phyloP scores from a whole-genome alignment of 805 yeast genomes.

The Yarrowia sp. region DNA sequence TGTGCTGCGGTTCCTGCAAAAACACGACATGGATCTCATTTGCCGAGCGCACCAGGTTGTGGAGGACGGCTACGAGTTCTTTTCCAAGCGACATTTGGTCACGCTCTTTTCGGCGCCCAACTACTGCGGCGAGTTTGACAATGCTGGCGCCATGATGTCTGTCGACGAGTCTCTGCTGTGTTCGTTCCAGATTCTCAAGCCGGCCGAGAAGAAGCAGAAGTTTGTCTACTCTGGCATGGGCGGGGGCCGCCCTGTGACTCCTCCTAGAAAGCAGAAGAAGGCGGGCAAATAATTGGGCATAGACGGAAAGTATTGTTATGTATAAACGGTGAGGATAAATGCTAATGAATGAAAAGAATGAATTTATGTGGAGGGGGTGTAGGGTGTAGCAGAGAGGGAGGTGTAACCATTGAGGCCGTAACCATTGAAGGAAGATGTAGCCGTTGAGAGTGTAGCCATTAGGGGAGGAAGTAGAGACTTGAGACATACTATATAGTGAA shows the following conservation, averaged over 20 bases:
- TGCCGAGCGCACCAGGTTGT: slow-evolving; percentile 99
- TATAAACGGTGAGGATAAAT: slow-evolving; percentile 22
- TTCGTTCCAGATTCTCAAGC: slow-evolving; percentile 88
- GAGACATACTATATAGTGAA: too few relatives aligned
- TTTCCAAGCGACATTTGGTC: slow-evolving; percentile 91
- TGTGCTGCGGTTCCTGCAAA: slow-evolving; percentile 90
- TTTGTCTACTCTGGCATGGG: slow-evolving; percentile 42
- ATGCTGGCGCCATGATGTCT: slow-evolving; percentile 99
- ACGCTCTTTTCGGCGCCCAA: slow-evolving; percentile 96
- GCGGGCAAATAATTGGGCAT: slow-evolving; percentile 24
- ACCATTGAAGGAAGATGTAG: too few relatives aligned
- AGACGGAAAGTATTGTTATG: slow-evolving; percentile 22
- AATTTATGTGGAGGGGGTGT: too few relatives aligned
- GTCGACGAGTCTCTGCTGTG: slow-evolving; percentile 95
- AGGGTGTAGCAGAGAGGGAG: too few relatives aligned
- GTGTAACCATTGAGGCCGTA: too few relatives aligned
- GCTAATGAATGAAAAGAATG: slow-evolving; percentile 1
- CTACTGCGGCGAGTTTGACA: slow-evolving; percentile 98
- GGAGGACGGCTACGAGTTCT: slow-evolving; percentile 97
- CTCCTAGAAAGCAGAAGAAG: slow-evolving; percentile 50
- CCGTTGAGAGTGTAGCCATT: too few relatives aligned
- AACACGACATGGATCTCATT: slow-evolving; percentile 95
- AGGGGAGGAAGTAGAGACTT: too few relatives aligned
- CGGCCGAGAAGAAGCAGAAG: slow-evolving; percentile 93
- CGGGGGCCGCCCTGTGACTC: slow-evolving; percentile 51